Conservation (phyloP, 2,329 filamentous ascomycete species). For the Sordariomycetes sp. region DNA sequence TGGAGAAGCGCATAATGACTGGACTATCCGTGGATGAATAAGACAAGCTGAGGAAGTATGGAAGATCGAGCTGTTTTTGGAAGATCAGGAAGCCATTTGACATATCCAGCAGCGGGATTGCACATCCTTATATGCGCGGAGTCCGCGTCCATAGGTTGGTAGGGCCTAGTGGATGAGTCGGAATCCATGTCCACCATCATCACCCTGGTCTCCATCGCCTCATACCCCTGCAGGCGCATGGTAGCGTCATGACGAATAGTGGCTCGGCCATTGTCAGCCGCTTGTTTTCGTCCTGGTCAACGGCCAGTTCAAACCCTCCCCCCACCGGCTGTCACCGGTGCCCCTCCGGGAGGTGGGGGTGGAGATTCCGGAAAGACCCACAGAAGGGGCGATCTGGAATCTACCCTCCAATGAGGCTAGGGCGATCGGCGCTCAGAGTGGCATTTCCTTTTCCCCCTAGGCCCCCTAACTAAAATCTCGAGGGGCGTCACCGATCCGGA, state of each 20-base stretch:
- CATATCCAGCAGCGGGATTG: no score
- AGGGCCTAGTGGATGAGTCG: no score
- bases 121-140: no score
- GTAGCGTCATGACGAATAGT: no score
- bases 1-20: constrained; percentile 1
- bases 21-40: not conserved
- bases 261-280: no score
- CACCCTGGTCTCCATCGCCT: no score
- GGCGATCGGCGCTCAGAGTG: not conserved
- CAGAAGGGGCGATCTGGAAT: not conserved
- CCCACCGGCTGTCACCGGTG: not conserved
- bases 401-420: not conserved
- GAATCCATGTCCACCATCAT: no score
- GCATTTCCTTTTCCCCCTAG: not conserved
- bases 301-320: no score
- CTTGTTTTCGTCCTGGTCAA: no score
- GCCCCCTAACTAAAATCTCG: not conserved
- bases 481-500: not conserved
- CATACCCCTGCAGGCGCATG: no score
- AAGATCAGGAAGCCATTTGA: not conserved
- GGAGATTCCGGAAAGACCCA: not conserved
- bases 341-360: not conserved
- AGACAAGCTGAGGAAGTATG: not conserved
- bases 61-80: not conserved
- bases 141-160: no score